Conservation (phyloP, 768 basidiomycete genomes). For the Fibroporia radiculosa region DNA sequence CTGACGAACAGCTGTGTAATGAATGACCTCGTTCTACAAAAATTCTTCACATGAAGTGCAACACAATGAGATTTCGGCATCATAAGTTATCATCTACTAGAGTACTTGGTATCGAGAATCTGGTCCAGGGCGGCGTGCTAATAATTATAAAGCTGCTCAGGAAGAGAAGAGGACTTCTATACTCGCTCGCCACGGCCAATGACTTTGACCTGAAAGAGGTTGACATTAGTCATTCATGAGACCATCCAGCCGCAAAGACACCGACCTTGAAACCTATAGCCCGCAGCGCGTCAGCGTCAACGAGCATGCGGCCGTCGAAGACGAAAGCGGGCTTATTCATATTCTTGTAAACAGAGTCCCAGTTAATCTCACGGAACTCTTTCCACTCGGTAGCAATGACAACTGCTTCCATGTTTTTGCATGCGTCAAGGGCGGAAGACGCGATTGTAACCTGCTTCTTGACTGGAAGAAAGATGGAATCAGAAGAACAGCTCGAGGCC, state of each 20-base stretch:
- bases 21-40: no score
- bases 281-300: constrained; percentile 73
- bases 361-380: constrained; percentile 91
- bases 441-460: constrained; percentile 83
- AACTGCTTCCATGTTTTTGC: constrained; percentile 83
- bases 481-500: background rate
- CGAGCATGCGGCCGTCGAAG: constrained; percentile 86
- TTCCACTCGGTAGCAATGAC: constrained; percentile 98
- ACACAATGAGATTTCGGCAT: background rate
- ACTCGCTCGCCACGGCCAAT: constrained; percentile 49
- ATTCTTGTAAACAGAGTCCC: constrained; percentile 72
- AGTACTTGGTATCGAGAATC: background rate
- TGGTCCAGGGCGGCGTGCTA: background rate
- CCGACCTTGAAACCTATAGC: constrained; percentile 89
- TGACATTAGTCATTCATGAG: background rate
- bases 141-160: background rate
- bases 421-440: constrained; percentile 76
- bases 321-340: constrained; percentile 99
- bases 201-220: constrained; percentile 40
- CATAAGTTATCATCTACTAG: background rate
- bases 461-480: constrained; percentile 36
- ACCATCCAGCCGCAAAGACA: constrained; percentile 11
- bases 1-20: no score
- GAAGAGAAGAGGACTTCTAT: constrained; percentile 11
- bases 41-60: no score